These are phyloP conservation scores for Gracilaria caudata DNA, from an alignment of 23 red algal genomes.

Conservation along the genomic window DNA sequence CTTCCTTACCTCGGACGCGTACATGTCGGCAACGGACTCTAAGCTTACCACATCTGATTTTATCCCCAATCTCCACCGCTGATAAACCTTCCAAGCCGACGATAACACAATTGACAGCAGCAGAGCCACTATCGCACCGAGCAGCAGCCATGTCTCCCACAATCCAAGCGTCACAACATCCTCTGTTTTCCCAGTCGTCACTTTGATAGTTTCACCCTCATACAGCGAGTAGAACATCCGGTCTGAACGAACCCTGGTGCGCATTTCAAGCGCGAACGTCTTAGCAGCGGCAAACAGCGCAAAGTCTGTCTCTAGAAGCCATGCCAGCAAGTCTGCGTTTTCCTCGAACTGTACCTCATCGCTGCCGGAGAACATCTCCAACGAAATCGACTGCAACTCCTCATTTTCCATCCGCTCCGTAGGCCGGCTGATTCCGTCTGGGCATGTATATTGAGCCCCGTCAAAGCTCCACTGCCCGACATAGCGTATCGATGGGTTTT, in stretches of 20 bases:
- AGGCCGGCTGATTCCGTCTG: background rate
- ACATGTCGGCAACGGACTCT: background rate
- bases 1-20: background rate
- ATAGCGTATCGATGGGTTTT: background rate
- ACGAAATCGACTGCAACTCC: background rate
- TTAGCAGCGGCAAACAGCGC: background rate
- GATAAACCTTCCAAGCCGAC: background rate
- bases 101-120: background rate
- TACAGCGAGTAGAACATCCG: background rate
- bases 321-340: slow-evolving; percentile 1
- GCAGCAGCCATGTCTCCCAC: background rate
- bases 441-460: background rate
- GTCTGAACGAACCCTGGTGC: slow-evolving; percentile 12
- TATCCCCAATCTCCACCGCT: background rate
- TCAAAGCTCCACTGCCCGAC: background rate
- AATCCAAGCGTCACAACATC: background rate
- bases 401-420: background rate
- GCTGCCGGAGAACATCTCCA: background rate
- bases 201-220: background rate
- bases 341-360: background rate
- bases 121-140: background rate
- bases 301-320: slow-evolving; percentile 6
- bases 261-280: background rate
- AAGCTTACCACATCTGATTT: slow-evolving; percentile 1
- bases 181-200: background rate